Evolutionary conservation across 1,284 basidiomycete species (phyloP), one percentile per base, ranked within the genome.

Genomic region (Cryptococcus floricola): DNA sequence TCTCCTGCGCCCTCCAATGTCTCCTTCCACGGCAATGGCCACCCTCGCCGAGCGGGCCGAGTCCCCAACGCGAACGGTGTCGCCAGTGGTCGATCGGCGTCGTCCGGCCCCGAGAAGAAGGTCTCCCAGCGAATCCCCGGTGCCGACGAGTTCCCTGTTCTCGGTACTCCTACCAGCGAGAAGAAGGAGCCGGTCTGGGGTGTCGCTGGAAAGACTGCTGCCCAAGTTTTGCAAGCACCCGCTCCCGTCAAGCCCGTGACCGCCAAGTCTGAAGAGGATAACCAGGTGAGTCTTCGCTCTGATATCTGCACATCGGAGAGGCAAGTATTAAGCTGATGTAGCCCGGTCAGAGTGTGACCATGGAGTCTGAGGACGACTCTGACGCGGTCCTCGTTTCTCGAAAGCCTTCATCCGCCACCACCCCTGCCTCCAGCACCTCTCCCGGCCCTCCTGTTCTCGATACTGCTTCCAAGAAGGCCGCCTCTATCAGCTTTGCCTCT

Each of bases 141-240:
- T 45, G 74, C 75, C 12, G 74, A 76, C 57, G 77, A 78, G 52
- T 78, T 78, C 69, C 77, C 77, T 13, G 75, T 72, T 31, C 64
- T 78, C 3, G 72, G 71, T 19, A 63, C 65, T 1, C 62, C 65
- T 16, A 53, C 58, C 14, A 54, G 42, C 42, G 65, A 64, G 63
- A 63, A 62, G 57, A 65, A 66, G 28, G 67, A 69, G 61, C 56
- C 61, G n/a, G 56, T 57, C 45, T 65, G 64, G 60, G 44, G 39
- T 12, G 41, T 27, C n/a, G 42, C 27, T 37, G 68, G 68, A 13
- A 76, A 76, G 69, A 77, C 77, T 9, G 77, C 74, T 27, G 75
- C 77, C 48, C 76, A 78, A 62, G 73, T 78, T 18, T 61, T 78
- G 46, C 68, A 65, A 27, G 75, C 68, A 25, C 77, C 77, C 44